Conservation (phyloP, 2,329 filamentous ascomycete species). For the Penicillium glabrum region DNA sequence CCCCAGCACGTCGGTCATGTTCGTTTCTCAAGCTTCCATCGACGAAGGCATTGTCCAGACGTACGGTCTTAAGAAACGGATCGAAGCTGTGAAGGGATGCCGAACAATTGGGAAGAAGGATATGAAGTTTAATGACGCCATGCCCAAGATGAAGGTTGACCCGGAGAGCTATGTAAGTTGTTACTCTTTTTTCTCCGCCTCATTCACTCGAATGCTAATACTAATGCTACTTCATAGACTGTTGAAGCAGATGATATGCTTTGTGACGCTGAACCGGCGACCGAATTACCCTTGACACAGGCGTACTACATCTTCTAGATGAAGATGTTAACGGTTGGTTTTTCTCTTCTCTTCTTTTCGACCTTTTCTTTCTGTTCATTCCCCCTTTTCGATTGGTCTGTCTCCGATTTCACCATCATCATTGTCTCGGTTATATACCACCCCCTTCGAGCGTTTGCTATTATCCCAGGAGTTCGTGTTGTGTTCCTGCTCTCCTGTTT, state of each 20-base stretch:
- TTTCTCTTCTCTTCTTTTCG: not conserved
- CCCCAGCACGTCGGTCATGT: constrained; percentile 72
- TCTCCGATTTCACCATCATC: not conserved
- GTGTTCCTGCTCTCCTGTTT: not conserved
- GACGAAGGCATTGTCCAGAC: constrained; percentile 63
- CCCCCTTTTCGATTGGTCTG: not conserved
- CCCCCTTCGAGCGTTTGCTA: constrained; percentile 15
- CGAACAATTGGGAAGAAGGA: constrained; percentile 75
- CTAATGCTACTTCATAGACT: constrained; percentile 37
- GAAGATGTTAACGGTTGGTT: not conserved
- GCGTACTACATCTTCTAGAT: constrained; percentile 70
- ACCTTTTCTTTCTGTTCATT: not conserved
- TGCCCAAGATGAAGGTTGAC: constrained; percentile 87
- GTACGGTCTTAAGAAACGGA: constrained; percentile 75
- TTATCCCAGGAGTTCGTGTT: constrained; percentile 1
- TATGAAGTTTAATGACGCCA: constrained; percentile 85
- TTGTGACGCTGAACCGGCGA: constrained; percentile 71
- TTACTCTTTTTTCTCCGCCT: not conserved
- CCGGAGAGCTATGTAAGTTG: constrained; percentile 74
- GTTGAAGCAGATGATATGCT: constrained; percentile 80
- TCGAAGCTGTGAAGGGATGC: constrained; percentile 78
- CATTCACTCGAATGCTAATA: not conserved
- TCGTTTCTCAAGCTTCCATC: constrained; percentile 75
- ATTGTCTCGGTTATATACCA: constrained; percentile 19
- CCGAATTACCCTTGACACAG: constrained; percentile 72